Conservation (phyloP, 768 basidiomycete genomes). For the Royoungia palumana region DNA sequence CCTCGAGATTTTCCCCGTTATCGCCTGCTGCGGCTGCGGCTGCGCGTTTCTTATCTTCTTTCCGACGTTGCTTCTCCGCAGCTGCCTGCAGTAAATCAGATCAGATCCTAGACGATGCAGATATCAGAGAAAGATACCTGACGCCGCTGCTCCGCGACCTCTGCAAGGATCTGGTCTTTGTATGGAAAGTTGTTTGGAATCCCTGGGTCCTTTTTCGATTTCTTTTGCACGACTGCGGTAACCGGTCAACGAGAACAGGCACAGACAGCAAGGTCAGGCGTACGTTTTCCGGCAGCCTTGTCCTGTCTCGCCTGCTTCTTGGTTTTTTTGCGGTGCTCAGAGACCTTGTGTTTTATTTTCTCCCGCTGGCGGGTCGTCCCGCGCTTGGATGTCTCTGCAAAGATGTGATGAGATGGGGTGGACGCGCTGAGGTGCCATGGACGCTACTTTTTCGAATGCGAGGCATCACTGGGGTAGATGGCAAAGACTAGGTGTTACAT, state of each 20-base stretch:
- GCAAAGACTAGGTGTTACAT: conserved; percentile 13
- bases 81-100: conserved; percentile 47
- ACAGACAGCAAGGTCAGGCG: neutral
- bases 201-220: conserved; percentile 74
- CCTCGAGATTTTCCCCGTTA: conserved; percentile 27
- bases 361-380: conserved; percentile 67
- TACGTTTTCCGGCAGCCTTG: conserved; percentile 86
- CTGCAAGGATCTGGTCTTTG: conserved; percentile 92
- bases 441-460: conserved; percentile 67
- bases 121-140: conserved; percentile 39
- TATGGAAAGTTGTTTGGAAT: conserved; percentile 92
- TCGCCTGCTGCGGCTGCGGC: conserved; percentile 25
- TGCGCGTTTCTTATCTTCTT: conserved; percentile 63
- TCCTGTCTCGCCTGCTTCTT: conserved; percentile 69
- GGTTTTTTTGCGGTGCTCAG: conserved; percentile 74
- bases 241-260: neutral
- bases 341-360: conserved; percentile 70
- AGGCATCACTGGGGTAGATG: conserved; percentile 55
- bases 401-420: neutral
- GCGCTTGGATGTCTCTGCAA: conserved; percentile 80
- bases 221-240: conserved; percentile 38
- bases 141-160: conserved; percentile 79
- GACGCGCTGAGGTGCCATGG: neutral
- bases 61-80: conserved; percentile 70
- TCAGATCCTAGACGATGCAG: neutral